Base-by-base conservation (phyloP, 495 filamentous ascomycete genomes). In the Aspergillus ostianus region DNA sequence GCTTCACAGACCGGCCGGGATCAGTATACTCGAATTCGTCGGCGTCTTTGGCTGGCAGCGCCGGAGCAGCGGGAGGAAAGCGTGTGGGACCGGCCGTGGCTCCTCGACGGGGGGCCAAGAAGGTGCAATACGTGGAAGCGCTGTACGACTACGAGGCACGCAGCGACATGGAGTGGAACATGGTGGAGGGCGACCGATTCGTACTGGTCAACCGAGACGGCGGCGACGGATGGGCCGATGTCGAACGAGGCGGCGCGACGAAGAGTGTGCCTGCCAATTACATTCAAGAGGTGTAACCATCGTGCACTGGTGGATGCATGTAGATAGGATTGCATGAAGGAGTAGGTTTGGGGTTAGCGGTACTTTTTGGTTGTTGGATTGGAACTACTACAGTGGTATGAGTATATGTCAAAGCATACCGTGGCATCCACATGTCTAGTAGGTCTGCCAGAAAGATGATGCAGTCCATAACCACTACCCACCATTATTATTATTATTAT, bases 211-310 rank as follows among this genome's bases (percentile, higher is more conserved):
- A 82, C 62, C 84, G 86, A 47, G 91, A 98, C 70, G 80, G 84
- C 12, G 94, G 94, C 1, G 94, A 97, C 76, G 94, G 94, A 15
- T 98, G 94, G 94, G 91, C 88, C 10, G 93, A 97, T 75, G 94
- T 98, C 15, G 94, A 97, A 78, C 88, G 88, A 61, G 90, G 87
- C 23, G 94, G 94, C n/a, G 75, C 83, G 47, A 90, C 88, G n/a
- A 92, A 87, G 76, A 96, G 90, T 69, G 93, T 98, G 51, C 93
- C 93, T 17, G 92, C 93, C 48, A 94, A 90, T 73, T 98, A 97
- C 74, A 84, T 98, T 57, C 90, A 92, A 72, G 85, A 85, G 68
- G 84, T 92, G 54, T 80, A 74, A 67, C 54, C 18, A 44, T 10
- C 36, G 6, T 5, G 23, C 23, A 26, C 4, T 2, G 4, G 23